Base-by-base conservation (phyloP, 2,329 filamentous ascomycete genomes). In the Cladorrhinum sp. region DNA sequence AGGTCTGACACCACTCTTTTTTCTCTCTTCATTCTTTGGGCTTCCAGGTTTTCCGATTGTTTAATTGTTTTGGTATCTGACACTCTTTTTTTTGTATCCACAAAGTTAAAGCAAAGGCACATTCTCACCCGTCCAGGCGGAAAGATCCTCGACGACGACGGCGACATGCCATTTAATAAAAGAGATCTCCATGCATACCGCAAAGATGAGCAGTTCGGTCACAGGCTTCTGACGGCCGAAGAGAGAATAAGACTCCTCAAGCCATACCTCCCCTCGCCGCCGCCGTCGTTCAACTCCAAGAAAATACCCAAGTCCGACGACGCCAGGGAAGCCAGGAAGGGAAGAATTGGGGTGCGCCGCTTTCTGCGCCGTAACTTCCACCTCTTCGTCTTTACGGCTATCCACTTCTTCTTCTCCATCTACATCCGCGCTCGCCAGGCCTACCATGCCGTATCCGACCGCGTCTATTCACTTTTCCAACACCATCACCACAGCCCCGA, bases 401-500 rank as follows among this genome's bases (percentile, higher is more conserved):
- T 94, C 66, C 92, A 96, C 71, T 83, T 89, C 64, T 73, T 96
- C 67, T 98, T 96, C 77, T 94, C 91, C 6, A 79, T 98, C 66
- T 96, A 95, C 74, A 88, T 97, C 67, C 89, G 92, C 64, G 76
- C 91, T 61, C 87, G 93, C 61, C 87, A 92, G 72, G 85, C 86
- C 59, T 95, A 92, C 77, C 89, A 94, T 73, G 85, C 88, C 8
- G 82, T 96, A 55, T 80, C 86, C 67, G 90, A 95, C 73, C 87
- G 90, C 62, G 79, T 94, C 65, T 85, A 92, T 57, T 90, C 91
- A 9, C 84, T 98, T 63, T 81, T 96, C 58, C 93, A 94, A 74
- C 95, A 99, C 78, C 96, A 99, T 77, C 95, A 99, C 75, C 90
- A 91, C 57, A 96, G 94, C 0, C 95, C 95, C 7, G 91, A 96